Evolutionary conservation across 2,329 filamentous ascomycete species (phyloP), one percentile per base, ranked within the genome.

Genomic region (Colletotrichum euphorbiae): DNA sequence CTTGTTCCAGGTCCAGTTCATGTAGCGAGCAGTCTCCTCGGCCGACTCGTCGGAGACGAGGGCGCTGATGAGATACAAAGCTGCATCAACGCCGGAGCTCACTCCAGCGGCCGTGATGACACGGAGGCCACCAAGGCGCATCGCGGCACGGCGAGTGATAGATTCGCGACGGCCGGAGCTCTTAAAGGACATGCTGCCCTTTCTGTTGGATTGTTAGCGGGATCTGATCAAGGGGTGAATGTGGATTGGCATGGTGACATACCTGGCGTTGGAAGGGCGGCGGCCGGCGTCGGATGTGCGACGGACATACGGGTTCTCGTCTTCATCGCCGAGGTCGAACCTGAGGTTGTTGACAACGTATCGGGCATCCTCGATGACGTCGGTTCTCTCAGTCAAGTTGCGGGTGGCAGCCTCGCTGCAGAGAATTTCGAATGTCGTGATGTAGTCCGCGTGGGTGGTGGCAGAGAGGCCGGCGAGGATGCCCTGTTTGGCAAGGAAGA

Each of bases 341-440:
- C 93, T 91, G 68, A 94, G 90, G 81, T 97, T 96, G 85, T 97
- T 97, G 78, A 97, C 93, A 19, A 97, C 93, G 77, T 96, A 97
- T 75, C 93, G 87, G 75, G 86, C 85, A 71, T 93, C 90, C 76
- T 96, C 92, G 75, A 95, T 87, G 71, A 96, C 91, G 75, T 96
- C 92, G 74, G 92, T 93, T 76, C 92, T 90, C 82, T 94, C 91
- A 64, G 89, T 87, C 72, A 91, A 83, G 78, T 92, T 89, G 71
- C 89, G 85, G 66, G 88, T 87, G 51, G 91, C 87, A 54, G 89
- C 88, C 71, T 93, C 89, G 78, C 91, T 92, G 84, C 91, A 94
- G 73, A 94, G 81, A 74, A 90, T 94, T 84, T 96, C 93, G 76
- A 97, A 89, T 72, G 88, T 91, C 78, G 92, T 93, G 74, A 94